Evolutionary conservation across 2,329 filamentous ascomycete species (phyloP), one percentile per base, ranked within the genome.

Genomic region (Exophiala lecanii-corni): DNA sequence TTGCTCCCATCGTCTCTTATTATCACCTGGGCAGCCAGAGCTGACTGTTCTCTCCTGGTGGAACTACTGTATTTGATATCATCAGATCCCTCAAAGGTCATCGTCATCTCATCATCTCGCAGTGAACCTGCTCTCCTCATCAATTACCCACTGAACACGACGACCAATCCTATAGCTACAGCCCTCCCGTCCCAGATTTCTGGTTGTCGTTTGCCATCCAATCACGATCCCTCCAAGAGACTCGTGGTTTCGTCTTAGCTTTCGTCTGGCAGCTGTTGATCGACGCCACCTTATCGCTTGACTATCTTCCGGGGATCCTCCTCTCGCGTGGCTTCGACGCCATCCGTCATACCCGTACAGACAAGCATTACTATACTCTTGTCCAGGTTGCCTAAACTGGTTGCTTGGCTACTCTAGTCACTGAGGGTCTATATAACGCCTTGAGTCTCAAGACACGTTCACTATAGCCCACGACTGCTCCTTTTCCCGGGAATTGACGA

Each of bases 351-450:
- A 13, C 48, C 42, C 39, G 49, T 26, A 36, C 18, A 16, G n/a
- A 33, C 42, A 51, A 51, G 49, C 49, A n/a, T 39, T 49, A 46
- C 48, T 46, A 41, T 33, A 42, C 39, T 43, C 15, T 26, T 12
- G 23, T 7, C 23, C 23, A 7, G 7, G 12, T 26, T 26, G 23
- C 12, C 23, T 7, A 12, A 26, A n/a, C 30, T 18, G 17, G 19
- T 20, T 17, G 6, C 23, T 9, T 17, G n/a, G n/a, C n/a, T 10
- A 13, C 31, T 23, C 26, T 16, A 39, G 43, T 36, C 45, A 43
- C 43, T 47, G 41, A 44, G 39, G 21, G 28, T 18, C 9, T 41
- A 15, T 36, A 23, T 36, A 36, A 38, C 32, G 37, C 36, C 16
- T 31, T 21, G 6, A 6, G 23, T 12, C 12, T 26, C 12, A 12